Conservation (phyloP, 2,329 filamentous ascomycete genomes). For the Phyllosticta capitalensis region DNA sequence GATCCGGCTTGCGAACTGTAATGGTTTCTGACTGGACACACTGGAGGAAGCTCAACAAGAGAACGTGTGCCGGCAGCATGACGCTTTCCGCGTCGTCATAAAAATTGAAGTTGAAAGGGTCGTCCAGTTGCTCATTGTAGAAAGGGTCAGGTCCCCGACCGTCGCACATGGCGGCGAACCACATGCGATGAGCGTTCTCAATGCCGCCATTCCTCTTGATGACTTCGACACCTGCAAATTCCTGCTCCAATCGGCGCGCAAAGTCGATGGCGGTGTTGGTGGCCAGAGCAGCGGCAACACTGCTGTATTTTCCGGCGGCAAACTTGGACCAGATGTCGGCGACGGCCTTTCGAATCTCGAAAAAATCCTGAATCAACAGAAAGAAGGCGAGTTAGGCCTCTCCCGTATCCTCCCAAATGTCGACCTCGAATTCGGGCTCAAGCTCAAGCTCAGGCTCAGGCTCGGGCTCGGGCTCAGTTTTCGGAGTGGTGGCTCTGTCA, state of each 20-base stretch:
- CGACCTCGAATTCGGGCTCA: slow-evolving; percentile 18
- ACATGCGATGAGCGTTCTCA: background rate
- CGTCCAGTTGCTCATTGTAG: slow-evolving; percentile 6
- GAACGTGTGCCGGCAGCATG: background rate
- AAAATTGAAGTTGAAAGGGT: slow-evolving; percentile 14
- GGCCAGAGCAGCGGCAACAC: slow-evolving; percentile 14
- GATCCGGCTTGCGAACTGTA: background rate
- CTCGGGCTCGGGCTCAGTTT: background rate
- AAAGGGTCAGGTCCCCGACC: background rate
- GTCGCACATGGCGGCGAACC: background rate
- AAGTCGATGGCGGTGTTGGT: slow-evolving; percentile 17
- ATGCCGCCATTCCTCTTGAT: slow-evolving; percentile 11
- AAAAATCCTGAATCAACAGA: slow-evolving; percentile 13
- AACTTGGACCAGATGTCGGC: slow-evolving; percentile 13
- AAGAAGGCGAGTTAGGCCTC: slow-evolving; percentile 13
- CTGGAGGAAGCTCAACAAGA: background rate
- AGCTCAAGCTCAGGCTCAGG: background rate
- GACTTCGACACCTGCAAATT: slow-evolving; percentile 5
- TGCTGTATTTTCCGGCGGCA: slow-evolving; percentile 11
- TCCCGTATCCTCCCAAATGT: slow-evolving; percentile 14
- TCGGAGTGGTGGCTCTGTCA: too few species aligned
- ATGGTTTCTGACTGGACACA: background rate
- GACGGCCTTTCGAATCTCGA: slow-evolving; percentile 13
- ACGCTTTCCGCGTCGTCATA: slow-evolving; percentile 12
- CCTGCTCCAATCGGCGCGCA: slow-evolving; percentile 16